Base-by-base conservation (phyloP, 2,329 filamentous ascomycete genomes). In the Cercospora zeina region DNA sequence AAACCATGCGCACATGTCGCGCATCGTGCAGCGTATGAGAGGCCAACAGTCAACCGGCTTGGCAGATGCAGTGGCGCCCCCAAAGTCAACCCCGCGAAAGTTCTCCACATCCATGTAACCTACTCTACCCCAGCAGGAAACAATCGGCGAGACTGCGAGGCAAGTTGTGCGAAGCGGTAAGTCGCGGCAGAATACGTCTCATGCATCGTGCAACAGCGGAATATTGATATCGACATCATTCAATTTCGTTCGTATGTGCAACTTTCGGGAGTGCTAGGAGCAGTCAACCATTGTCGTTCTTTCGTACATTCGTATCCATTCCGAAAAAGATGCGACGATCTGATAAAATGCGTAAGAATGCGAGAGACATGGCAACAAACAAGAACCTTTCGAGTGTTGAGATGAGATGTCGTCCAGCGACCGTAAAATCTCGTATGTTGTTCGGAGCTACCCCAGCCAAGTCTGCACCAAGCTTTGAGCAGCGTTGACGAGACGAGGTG, bases 171-270 rank as follows among this genome's bases (percentile, higher is more conserved):
- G 27, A 33, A n/a, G n/a, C 24, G 34, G 33, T 10, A 42, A 39
- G 47, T 27, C 24, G 21, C 47, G 47, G 47, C 47, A 51, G 47
- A 24, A 51, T 21, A 14, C 47, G 14, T 13, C 2, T n/a, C n/a
- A 14, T 10, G 47, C 5, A 50, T 4, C 24, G 21, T n/a, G 27
- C 47, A 50, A 24, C 24, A 50, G n/a, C 24, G 16, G 24, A 51
- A 6, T 30, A 51, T 21, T 51, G 8, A 33, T 33, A 33, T 51
- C 47, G 30, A 51, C 47, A 16, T 30, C 30, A 21, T 30, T 39
- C 30, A 16, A 31, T 62, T 49, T 39, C 54, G 30, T 45, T 62
- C 54, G 36, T 58, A 54, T 54, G 47, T 62, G 60, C 60, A 58
- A 58, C 49, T 54, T 59, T 3, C 19, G 47, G 49, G 30, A 16